Evolutionary conservation across 345 rosid genomes (phyloP), one percentile per base, ranked within the genome.

Genomic region (Hypericum androsaemum): DNA sequence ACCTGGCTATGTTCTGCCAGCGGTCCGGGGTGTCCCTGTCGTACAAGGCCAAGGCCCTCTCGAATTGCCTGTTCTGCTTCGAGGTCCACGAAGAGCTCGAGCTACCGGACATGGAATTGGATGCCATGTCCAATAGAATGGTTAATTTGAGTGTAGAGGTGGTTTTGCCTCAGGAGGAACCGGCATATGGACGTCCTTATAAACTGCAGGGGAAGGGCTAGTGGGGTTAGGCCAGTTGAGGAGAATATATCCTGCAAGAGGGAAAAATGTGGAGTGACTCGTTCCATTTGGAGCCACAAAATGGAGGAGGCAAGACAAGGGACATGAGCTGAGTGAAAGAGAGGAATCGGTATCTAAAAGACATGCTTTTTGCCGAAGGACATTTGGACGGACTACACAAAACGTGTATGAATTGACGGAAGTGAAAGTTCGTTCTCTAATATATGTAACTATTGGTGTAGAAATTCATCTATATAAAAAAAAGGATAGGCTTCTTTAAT

Each of bases 11-110:
- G 62, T 89, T 86, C 48, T 77, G 86, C 97, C 97, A 89, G 37
- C 97, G 83, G 50, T 83, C 95, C 3, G 97, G 86, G 10, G 95
- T 81, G 69, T 89, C 97, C 68, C 69, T 71, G 52, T 86, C 95
- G 14, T 71, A 80, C n/a, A 47, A 52, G 50, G 94, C 97, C 50
- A 86, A 65, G 11, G 94, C 97, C 73, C 53, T 75, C 71, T 89
- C 97, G 57, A 89, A 89, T 12, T 57, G 49, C 52, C 85, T 89
- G 81, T 86, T 81, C 38, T 86, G 94, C 66, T 71, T 80, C 0
- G 75, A 55, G 35, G 95, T 86, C 97, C 89, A 78, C 28, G 82
- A 55, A 12, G 94, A 63, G 54, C 47, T 61, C 14, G 73, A 71
- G 60, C 57, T 50, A 15, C 69, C 57, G 37, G 74, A 56, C 54